Conservation (phyloP, 169 alveolate genomes). For the Plasmodium chabaudi region DNA sequence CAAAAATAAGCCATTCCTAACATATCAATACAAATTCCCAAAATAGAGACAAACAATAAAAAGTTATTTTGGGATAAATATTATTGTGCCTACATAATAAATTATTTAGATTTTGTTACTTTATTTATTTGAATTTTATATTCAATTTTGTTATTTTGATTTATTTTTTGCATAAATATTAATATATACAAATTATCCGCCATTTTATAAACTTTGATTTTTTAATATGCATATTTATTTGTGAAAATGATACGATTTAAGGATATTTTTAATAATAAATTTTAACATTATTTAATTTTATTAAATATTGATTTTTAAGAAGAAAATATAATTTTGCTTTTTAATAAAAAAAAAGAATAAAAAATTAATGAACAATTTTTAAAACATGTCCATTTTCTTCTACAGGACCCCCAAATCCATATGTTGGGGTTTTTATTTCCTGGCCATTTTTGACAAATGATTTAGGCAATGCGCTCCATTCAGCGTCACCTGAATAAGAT, state of each 20-base stretch:
- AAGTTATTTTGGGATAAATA: too few relatives aligned
- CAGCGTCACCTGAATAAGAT: conserved; percentile 28
- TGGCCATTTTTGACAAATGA: not conserved
- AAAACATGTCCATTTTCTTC: conserved; percentile 59
- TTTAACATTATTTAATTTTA: conserved; percentile 15
- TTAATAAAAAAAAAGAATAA: conserved; percentile 13
- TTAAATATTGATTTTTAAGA: not conserved
- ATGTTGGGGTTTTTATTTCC: not conserved
- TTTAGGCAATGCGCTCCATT: conserved; percentile 21
- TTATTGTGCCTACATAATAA: too few relatives aligned
- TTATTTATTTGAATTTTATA: too few relatives aligned
- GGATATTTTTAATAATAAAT: too few relatives aligned
- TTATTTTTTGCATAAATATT: too few relatives aligned
- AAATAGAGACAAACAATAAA: not conserved
- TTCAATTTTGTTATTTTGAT: too few relatives aligned
- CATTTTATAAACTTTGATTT: too few relatives aligned
- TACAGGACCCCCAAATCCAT: conserved; percentile 42
- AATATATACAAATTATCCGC: too few relatives aligned
- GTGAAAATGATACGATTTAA: too few relatives aligned
- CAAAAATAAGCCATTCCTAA: conserved; percentile 14
- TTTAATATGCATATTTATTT: too few relatives aligned
- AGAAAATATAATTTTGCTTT: not conserved
- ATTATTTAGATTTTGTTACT: too few relatives aligned
- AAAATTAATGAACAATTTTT: conserved; percentile 23
- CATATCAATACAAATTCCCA: conserved; percentile 3